Conservation (phyloP, 192 early-diverging fungal species). For the Martensiomyces pterosporus region DNA sequence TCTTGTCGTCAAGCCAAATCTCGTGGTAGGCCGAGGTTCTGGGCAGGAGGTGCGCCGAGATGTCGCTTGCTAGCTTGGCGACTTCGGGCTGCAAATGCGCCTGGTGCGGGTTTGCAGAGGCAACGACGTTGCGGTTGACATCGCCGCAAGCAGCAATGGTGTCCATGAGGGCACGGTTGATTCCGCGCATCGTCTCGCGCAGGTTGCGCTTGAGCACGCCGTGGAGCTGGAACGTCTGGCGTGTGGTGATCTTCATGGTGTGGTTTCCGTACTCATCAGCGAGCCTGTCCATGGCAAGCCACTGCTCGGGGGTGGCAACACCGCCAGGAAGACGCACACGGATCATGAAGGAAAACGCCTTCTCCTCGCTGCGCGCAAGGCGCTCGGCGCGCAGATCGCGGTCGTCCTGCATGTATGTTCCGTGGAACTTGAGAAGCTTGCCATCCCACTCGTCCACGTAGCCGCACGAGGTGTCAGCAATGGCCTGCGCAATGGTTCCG, state of each 20-base stretch:
- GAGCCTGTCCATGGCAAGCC: slow-evolving; percentile 92
- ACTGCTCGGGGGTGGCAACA: slow-evolving; percentile 81
- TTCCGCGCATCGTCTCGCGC: slow-evolving; percentile 82
- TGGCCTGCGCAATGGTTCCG: slow-evolving; percentile 84
- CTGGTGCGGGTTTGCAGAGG: slow-evolving; percentile 79
- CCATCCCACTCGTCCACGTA: slow-evolving; percentile 82
- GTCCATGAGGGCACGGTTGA: slow-evolving; percentile 87
- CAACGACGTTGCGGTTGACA: slow-evolving; percentile 97
- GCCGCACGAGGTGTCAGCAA: slow-evolving; percentile 80
- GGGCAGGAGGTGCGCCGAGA: slow-evolving; percentile 79
- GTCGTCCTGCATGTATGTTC: slow-evolving; percentile 96
- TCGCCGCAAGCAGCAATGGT: slow-evolving; percentile 97
- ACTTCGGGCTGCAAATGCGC: slow-evolving; percentile 78
- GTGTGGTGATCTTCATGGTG: slow-evolving; percentile 91
- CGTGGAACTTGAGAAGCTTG: slow-evolving; percentile 95
- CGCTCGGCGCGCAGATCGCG: slow-evolving; percentile 87
- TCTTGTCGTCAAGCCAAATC: slow-evolving; percentile 93
- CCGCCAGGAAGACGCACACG: slow-evolving; percentile 93
- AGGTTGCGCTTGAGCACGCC: slow-evolving; percentile 90
- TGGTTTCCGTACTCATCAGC: slow-evolving; percentile 79
- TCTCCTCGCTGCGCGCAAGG: slow-evolving; percentile 80
- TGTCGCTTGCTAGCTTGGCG: slow-evolving; percentile 62
- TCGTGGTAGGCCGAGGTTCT: slow-evolving; percentile 91
- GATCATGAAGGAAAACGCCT: slow-evolving; percentile 95
- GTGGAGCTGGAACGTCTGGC: slow-evolving; percentile 97